Base-by-base conservation (phyloP, 352 stramenopile species). In the Phytopythium ostracodes region DNA sequence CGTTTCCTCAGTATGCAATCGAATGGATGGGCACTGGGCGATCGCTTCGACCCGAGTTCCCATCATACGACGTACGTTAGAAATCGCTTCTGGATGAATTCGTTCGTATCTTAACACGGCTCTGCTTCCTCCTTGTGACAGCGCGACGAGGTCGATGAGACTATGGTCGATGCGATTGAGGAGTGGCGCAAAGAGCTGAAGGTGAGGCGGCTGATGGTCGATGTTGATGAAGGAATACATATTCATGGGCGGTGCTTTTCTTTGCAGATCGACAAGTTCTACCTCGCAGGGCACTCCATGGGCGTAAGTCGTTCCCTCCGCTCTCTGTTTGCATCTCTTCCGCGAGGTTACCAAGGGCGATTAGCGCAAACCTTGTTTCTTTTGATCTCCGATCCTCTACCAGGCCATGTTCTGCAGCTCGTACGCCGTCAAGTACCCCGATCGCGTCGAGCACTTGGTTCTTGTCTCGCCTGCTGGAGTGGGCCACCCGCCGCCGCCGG, bases 21-120 rank as follows among this genome's bases (percentile, higher is more conserved):
- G 82, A 91, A 57, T 91, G 82, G 82, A 27, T 89, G 15, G 82
- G 82, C 46, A 79, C 77, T 25, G 82, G 79, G 14, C 75, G 78
- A 44, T 89, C 79, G 0, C 68, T 88, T 66, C 82, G 82, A 4
- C 82, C 82, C 6, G 68, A 77, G 9, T 87, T 88, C 52, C 59
- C 52, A 25, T 84, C 74, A 2, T 86, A 88, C 43, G 70, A 84
- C 59, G 82, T 91, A 62, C 44, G 50, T 60, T 38, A 3, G 9
- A 6, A 25, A 47, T 47, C 12, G 4, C 15, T 47, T 49, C n/a
- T 33, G 6, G 9, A 8, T 29, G 10, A 36, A 6, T 27, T 44
- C 17, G 4, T 43, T 11, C 1, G 5, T 22, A 31, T 20, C 1
- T 24, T 53, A 53, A 53, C 11, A 11, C 46, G 0, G 22, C 17